phyloP scores from a whole-genome alignment of 805 yeast genomes.

The Saccharomycopsis olivae region DNA sequence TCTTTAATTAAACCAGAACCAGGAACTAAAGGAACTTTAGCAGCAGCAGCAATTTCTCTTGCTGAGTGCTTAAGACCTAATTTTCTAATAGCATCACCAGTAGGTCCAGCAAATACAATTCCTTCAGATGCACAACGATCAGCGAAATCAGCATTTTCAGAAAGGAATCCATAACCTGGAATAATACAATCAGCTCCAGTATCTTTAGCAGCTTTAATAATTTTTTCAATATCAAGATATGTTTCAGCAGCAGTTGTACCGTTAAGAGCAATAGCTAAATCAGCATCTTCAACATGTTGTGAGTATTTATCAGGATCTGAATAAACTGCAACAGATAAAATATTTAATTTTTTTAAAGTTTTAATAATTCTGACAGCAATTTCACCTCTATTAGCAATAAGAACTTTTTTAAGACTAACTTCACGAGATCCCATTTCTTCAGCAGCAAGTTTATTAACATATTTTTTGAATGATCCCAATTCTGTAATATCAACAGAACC shows the following conservation, averaged over 20 bases:
- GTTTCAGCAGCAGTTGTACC: constrained; percentile 87
- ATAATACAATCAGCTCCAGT: constrained; percentile 90
- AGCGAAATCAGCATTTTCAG: constrained; percentile 94
- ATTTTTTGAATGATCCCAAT: constrained; percentile 81
- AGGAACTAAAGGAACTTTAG: constrained; percentile 96
- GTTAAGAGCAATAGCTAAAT: constrained; percentile 64
- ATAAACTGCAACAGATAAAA: constrained; percentile 77
- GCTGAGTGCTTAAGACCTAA: constrained; percentile 96
- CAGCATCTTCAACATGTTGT: constrained; percentile 77
- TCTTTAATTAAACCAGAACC: constrained; percentile 77
- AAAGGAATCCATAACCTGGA: constrained; percentile 94
- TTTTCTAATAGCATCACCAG: constrained; percentile 84
- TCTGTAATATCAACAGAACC: constrained; percentile 77
- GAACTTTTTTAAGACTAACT: constrained; percentile 31
- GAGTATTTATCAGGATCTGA: constrained; percentile 87
- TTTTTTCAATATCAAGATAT: constrained; percentile 75
- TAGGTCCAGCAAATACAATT: constrained; percentile 91
- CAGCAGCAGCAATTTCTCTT: constrained; percentile 80
- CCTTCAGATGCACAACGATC: constrained; percentile 78
- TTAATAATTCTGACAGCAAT: constrained; percentile 91
- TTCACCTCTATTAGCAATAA: constrained; percentile 96
- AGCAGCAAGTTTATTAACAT: constrained; percentile 27
- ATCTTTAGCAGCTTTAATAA: constrained; percentile 72
- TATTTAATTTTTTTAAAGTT: constrained; percentile 72
- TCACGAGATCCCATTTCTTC: constrained; percentile 14